These are phyloP conservation scores for Trichoderma arundinaceum DNA, from an alignment of 2,329 filamentous ascomycete genomes.

Conservation along the genomic window DNA sequence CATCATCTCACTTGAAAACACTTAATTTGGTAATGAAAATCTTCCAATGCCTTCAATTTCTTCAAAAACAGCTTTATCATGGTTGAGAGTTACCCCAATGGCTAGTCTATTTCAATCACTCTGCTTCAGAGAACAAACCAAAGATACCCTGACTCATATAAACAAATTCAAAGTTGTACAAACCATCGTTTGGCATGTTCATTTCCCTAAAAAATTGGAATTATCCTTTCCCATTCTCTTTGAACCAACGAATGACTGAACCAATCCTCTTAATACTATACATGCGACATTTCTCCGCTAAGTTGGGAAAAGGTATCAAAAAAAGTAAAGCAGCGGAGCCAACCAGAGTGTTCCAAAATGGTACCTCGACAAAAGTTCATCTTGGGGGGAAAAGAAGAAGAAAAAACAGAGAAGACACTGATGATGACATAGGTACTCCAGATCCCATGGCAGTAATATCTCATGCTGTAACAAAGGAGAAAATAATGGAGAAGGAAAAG, in stretches of 20 bases:
- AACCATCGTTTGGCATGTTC: not conserved
- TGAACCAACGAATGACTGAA: slow-evolving; percentile 29
- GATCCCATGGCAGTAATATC: slow-evolving; percentile 17
- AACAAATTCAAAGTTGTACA: slow-evolving; percentile 28
- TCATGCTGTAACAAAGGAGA: slow-evolving; percentile 6
- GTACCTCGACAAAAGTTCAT: slow-evolving; percentile 2
- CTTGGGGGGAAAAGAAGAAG: not conserved
- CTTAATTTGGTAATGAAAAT: too few relatives aligned
- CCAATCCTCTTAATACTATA: slow-evolving; percentile 30
- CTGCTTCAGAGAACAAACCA: slow-evolving; percentile 22
- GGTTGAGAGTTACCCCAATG: slow-evolving; percentile 15
- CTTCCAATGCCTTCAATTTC: not conserved
- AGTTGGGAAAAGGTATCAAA: slow-evolving; percentile 24
- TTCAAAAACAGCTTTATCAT: slow-evolving; percentile 8
- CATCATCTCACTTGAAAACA: too few relatives aligned
- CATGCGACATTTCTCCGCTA: slow-evolving; percentile 11
- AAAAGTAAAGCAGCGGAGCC: slow-evolving; percentile 8
- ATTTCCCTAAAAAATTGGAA: slow-evolving; percentile 23
- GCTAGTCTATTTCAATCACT: slow-evolving; percentile 26
- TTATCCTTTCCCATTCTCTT: slow-evolving; percentile 29
- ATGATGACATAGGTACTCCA: slow-evolving; percentile 28
- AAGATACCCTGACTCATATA: slow-evolving; percentile 26
- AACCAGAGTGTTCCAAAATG: not conserved
- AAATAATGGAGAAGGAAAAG: slow-evolving; percentile 23
- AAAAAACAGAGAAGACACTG: slow-evolving; percentile 3